phyloP scores from a whole-genome alignment of 1,284 basidiomycete species.

The Moniliophthora roreri region DNA sequence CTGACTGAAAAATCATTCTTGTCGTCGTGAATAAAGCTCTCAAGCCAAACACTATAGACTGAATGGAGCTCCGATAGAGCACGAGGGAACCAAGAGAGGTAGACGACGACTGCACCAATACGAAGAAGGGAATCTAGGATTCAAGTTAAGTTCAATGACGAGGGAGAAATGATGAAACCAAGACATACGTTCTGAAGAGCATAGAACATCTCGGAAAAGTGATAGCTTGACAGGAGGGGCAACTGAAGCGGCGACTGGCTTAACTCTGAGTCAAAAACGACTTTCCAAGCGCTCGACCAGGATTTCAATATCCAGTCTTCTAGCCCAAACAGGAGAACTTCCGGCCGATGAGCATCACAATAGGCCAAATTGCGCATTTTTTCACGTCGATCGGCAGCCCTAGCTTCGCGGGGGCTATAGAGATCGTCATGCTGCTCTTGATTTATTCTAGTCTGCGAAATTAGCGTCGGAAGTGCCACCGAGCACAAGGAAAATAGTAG shows the following conservation, averaged over 20 bases:
- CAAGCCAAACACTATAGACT: slow-evolving; percentile 63
- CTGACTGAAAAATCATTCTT: slow-evolving; percentile 72
- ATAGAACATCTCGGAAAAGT: slow-evolving; percentile 60
- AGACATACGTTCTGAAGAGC: slow-evolving; percentile 66
- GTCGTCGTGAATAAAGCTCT: slow-evolving; percentile 59
- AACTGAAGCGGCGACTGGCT: slow-evolving; percentile 37
- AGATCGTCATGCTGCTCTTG: slow-evolving; percentile 42
- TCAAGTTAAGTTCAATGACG: background rate
- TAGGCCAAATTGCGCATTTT: slow-evolving; percentile 70
- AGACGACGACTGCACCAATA: slow-evolving; percentile 71
- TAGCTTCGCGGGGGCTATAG: slow-evolving; percentile 52
- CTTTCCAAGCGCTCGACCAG: slow-evolving; percentile 65
- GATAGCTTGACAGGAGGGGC: slow-evolving; percentile 53
- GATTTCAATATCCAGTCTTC: slow-evolving; percentile 77
- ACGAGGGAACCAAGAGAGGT: slow-evolving; percentile 74
- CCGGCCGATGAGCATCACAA: slow-evolving; percentile 68
- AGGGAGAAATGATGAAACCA: slow-evolving; percentile 9
- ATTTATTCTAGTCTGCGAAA: slow-evolving; percentile 46
- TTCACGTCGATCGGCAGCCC: slow-evolving; percentile 66
- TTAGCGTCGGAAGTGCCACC: slow-evolving; percentile 51
- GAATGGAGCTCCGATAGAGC: slow-evolving; percentile 75
- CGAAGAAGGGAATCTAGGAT: slow-evolving; percentile 63
- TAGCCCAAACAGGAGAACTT: slow-evolving; percentile 78
- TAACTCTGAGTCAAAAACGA: slow-evolving; percentile 56
- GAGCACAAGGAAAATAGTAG: slow-evolving; percentile 61